Base-by-base conservation (phyloP, 768 basidiomycete genomes). In the Russula lepida region DNA sequence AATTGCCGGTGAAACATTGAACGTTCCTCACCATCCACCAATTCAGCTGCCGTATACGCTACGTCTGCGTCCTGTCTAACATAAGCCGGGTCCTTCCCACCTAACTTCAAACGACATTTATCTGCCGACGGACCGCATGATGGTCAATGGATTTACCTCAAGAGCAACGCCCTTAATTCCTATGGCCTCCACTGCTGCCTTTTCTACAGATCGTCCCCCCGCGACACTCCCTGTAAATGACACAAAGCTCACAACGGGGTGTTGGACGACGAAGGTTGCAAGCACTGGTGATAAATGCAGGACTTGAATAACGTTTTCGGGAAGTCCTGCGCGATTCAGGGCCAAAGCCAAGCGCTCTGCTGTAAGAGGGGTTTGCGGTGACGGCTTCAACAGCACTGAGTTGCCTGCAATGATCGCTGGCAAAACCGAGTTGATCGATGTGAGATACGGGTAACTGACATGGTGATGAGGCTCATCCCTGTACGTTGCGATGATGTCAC, bases 51-150 rank as follows among this genome's bases (percentile, higher is more conserved):
- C 0, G 93, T 88, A 68, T 88, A 98, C 12, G 83, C 81, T 1
- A 97, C 69, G 73, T 97, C 84, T 0, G 89, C 92, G 71, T 98
- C 95, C 2, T 81, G 74, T 25, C 93, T 78, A 6, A 99, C 94
- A 69, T 98, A 99, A 2, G 95, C 97, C 2, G 97, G 93, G 69
- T 99, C 97, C 73, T 99, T 98, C 1, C 97, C 97, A 2, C 97
- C 97, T 17, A 99, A 83, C 89, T 92, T 58, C 7, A 65, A 21
- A 53, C 54, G 12, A 50, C n/a, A 23, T 50, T 69, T n/a, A 68
- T 33, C 39, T 23, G 21, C 37, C 43, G 23, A 23, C 11, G 13
- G 9, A 35, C 51, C 41, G 23, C 6, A 17, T 33, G n/a, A n/a
- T 4, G 35, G n/a, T n/a, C n/a, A 0, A 28, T 17, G 21, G 39